Evolutionary conservation across 2,329 filamentous ascomycete species (phyloP).

Genomic region (Thermothelomyces thermophilus): DNA sequence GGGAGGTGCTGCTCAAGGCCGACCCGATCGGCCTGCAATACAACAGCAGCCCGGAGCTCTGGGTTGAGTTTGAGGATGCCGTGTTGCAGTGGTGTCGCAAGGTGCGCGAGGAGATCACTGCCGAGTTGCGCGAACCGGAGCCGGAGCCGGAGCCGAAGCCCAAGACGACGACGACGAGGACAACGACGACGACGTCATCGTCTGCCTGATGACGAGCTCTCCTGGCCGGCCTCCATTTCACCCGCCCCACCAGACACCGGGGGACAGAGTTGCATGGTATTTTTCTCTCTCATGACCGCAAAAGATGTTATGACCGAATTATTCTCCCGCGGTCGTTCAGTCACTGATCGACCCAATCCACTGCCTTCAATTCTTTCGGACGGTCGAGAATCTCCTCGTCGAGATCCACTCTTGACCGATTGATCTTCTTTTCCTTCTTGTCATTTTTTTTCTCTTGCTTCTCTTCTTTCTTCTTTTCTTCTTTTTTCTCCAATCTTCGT

Average conservation of each 20-base stretch:
- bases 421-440: neutral
- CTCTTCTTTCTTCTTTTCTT: no score
- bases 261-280: neutral
- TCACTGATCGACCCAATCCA: neutral
- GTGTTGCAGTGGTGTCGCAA: constrained; percentile 76
- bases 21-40: constrained; percentile 85
- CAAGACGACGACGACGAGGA: neutral
- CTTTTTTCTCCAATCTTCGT: no score
- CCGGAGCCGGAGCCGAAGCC: neutral
- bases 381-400: neutral
- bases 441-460: no score
- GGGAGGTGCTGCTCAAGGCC: constrained; percentile 76
- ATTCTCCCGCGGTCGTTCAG: neutral
- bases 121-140: constrained; percentile 45
- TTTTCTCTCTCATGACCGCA: constrained; percentile 17
- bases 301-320: constrained; percentile 22
- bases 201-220: neutral
- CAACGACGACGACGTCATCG: neutral
- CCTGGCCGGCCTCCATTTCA: no score
- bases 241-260: neutral
- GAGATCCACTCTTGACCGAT: neutral
- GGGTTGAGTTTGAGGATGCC: constrained; percentile 76
- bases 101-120: constrained; percentile 75
- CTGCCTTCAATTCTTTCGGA: neutral
- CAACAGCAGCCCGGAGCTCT: constrained; percentile 60